These are phyloP conservation scores for Musa balbisiana DNA, from an alignment of 202 grass and related monocot genomes.

Conservation along the genomic window DNA sequence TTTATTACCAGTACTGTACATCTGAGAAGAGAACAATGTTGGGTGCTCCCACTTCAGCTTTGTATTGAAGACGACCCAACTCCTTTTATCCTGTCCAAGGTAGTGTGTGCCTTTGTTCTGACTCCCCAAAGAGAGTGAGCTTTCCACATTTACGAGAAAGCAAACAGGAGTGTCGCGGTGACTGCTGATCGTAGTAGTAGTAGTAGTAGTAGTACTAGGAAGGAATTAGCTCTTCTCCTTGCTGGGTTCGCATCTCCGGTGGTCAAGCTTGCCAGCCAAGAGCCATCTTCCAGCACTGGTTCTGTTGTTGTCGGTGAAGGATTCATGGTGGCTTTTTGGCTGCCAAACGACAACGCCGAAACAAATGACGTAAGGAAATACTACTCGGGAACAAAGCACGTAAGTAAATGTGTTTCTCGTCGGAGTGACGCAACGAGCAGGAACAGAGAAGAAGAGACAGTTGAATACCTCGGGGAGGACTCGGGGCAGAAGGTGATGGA, in stretches of 20 bases:
- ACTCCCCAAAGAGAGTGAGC: not conserved
- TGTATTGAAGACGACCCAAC: not conserved
- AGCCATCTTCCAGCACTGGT: constrained; percentile 38
- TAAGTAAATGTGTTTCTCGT: no score
- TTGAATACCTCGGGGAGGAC: not conserved
- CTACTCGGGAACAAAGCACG: constrained; percentile 36
- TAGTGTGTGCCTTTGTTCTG: not conserved
- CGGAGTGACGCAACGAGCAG: no score
- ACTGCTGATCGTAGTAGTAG: constrained; percentile 9
- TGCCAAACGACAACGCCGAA: constrained; percentile 24
- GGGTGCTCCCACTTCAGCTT: not conserved
- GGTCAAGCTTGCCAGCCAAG: constrained; percentile 66
- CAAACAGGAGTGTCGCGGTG: not conserved
- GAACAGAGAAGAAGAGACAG: not conserved
- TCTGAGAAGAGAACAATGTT: not conserved
- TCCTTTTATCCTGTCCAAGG: not conserved
- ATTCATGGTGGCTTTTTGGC: constrained; percentile 45
- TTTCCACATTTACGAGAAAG: not conserved
- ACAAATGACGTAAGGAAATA: no score
- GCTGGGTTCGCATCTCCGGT: constrained; percentile 33
- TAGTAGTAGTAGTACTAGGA: not conserved
- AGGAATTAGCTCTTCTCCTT: not conserved
- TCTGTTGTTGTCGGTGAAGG: constrained; percentile 34
- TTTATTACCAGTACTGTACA: no score
- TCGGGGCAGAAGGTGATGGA: constrained; percentile 79